A percentile compares a stretch with the other conserved stretches of the same genome.
Evolutionary conservation across 495 filamentous ascomycete species (phyloP).

Genomic region (Hypoxylon fragiforme): DNA sequence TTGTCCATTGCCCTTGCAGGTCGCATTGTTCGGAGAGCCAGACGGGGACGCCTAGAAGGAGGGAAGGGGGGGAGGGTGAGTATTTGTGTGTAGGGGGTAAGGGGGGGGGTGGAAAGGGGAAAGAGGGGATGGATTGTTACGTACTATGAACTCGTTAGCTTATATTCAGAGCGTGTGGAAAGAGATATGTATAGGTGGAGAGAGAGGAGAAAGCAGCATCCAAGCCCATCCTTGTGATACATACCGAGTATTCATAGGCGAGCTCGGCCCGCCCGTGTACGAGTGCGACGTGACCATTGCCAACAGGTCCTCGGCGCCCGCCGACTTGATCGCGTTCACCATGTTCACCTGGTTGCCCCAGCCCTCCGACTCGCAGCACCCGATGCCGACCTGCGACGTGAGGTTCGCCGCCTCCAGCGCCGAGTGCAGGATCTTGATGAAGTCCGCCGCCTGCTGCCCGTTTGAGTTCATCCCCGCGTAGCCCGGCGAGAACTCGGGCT

Average conservation of each 20-base stretch:
- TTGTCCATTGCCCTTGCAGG: conserved; percentile 49
- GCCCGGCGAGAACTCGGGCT: conserved; percentile 45
- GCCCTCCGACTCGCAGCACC: conserved; percentile 46
- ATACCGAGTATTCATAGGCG: conserved; percentile 38
- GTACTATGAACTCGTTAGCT: not conserved
- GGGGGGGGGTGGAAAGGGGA: not conserved
- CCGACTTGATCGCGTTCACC: conserved; percentile 42
- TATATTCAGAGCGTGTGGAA: not conserved
- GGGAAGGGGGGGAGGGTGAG: not conserved
- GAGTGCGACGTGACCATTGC: conserved; percentile 45
- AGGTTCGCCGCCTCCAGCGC: conserved; percentile 37
- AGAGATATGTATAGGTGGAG: not conserved
- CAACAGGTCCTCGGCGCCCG: conserved; percentile 36
- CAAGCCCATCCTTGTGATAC: not conserved
- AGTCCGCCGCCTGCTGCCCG: conserved; percentile 46
- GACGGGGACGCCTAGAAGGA: conserved; percentile 31
- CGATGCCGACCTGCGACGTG: conserved; percentile 39
- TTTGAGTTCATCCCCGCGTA: conserved; percentile 46
- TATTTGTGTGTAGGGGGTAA: too few species aligned
- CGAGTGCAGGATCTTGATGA: conserved; percentile 45
- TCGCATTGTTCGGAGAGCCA: conserved; percentile 52
- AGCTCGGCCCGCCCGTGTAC: conserved; percentile 41
- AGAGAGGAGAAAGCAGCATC: not conserved
- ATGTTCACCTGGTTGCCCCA: conserved; percentile 47
- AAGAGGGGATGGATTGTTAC: not conserved